Evolutionary conservation across 2,329 filamentous ascomycete genomes (phyloP).

Genomic region (Ustulina deusta): DNA sequence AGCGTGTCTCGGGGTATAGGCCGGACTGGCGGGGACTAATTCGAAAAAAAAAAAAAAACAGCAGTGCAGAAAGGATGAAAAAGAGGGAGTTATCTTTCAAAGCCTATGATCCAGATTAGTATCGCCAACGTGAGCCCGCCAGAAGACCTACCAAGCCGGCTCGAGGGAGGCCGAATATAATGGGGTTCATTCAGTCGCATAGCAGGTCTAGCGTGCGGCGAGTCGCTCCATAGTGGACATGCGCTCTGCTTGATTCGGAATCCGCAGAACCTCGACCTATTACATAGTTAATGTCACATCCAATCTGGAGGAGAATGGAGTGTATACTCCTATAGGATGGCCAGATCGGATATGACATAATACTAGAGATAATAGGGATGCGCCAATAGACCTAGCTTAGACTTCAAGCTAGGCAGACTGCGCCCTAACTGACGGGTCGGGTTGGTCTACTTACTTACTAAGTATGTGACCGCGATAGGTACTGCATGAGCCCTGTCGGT

Average conservation of each 20-base stretch:
- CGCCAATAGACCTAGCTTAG: background rate
- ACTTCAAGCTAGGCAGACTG: background rate
- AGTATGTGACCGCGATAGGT: background rate
- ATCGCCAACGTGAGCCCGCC: background rate
- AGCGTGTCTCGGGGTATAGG: background rate
- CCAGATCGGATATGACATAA: background rate
- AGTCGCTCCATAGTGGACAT: background rate
- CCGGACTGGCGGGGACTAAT: background rate
- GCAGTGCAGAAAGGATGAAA: background rate
- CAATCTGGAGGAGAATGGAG: background rate
- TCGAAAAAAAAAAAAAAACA: background rate
- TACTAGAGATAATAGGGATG: background rate
- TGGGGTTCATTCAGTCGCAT: background rate
- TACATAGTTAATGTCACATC: background rate
- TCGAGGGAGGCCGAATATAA: background rate
- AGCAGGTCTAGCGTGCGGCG: background rate
- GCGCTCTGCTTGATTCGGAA: constrained; percentile 7
- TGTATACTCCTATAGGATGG: background rate
- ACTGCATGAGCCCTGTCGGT: constrained; percentile 1
- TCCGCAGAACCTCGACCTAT: constrained; percentile 5
- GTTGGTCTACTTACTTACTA: background rate
- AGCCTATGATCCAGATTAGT: background rate
- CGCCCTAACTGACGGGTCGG: background rate
- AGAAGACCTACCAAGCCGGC: background rate
- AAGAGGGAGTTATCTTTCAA: background rate